Base-by-base conservation (phyloP, 2,329 filamentous ascomycete genomes). In the Venturia asperata region DNA sequence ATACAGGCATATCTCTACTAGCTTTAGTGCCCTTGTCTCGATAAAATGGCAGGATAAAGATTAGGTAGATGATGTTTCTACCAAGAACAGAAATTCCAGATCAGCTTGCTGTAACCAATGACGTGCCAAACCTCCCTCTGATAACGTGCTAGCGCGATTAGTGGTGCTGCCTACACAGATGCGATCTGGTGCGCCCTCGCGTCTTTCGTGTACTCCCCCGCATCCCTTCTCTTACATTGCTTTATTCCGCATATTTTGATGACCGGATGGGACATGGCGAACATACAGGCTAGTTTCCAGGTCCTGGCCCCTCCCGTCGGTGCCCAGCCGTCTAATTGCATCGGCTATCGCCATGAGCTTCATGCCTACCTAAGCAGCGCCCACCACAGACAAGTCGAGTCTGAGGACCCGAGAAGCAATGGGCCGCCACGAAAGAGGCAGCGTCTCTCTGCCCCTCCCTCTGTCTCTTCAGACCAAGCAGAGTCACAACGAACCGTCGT, bases 351-450 rank as follows among this genome's bases (percentile, higher is more conserved):
- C 17, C 52, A 27, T 58, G 52, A n/a, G 52, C 52, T 58, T 58
- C 19, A 37, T 27, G 52, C 52, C 5, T 58, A 58, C 30, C 30
- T 58, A 17, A 37, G 9, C 30, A 58, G 37, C 19, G 52, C 30
- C 2, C 30, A 27, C 7, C 19, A 30, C 21, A 13, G 27, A 58
- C 19, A 37, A 7, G 15, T 21, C 21, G 24, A 21, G 10, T 19
- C 30, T 13, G 17, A 9, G 10, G 30, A 37, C 15, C 10, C 30
- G 11, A 30, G 21, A 9, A 21, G 27, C 37, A 27, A 37, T 37
- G 62, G 21, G 27, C 62, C 62, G 52, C 43, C 62, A 49, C 42
- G 62, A 1, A 63, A 63, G 19, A 63, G 43, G 13, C 62, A 55
- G 27, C 62, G 62, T n/a, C 30, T 52, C 24, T 43, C 30, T n/a